phyloP scores from a whole-genome alignment of 164 flowering plant species.

The Dillenia turbinata region DNA sequence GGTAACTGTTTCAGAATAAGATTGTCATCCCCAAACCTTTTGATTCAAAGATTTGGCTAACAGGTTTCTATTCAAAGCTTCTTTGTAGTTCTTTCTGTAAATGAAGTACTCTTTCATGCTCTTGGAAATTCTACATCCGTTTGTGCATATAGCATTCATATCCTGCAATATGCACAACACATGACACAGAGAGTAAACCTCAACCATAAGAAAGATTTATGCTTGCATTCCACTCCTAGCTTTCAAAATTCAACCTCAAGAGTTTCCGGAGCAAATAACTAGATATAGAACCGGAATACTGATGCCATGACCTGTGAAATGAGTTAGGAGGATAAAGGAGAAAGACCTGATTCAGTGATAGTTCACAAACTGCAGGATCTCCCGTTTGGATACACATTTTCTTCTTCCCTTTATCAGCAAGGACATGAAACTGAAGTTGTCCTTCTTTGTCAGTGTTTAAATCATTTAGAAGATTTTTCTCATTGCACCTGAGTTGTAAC shows the following conservation, averaged over 20 bases:
- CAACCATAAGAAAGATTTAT: no score
- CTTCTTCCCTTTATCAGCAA: constrained; percentile 72
- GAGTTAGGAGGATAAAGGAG: neutral
- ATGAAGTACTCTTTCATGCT: constrained; percentile 95
- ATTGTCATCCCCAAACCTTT: constrained; percentile 94
- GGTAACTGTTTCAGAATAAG: constrained; percentile 89
- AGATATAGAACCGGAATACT: no score
- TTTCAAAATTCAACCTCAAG: no score
- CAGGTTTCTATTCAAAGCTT: constrained; percentile 55
- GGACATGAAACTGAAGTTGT: constrained; percentile 81
- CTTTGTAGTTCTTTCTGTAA: constrained; percentile 72
- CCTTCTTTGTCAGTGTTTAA: constrained; percentile 77
- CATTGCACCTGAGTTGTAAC: constrained; percentile 98
- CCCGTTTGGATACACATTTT: constrained; percentile 98
- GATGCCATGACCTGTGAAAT: no score
- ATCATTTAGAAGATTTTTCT: constrained; percentile 92
- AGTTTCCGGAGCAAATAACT: no score
- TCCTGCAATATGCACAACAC: constrained; percentile 44
- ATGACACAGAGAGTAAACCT: no score
- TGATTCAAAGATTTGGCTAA: constrained; percentile 85
- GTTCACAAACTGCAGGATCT: constrained; percentile 81
- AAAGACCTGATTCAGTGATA: constrained; percentile 85
- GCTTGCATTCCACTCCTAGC: no score
- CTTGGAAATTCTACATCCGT: constrained; percentile 86
- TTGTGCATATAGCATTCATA: constrained; percentile 74